Evolutionary conservation across 768 basidiomycete genomes (phyloP), one percentile per base, ranked within the genome.

Genomic region (Leccinum pellstonianum): DNA sequence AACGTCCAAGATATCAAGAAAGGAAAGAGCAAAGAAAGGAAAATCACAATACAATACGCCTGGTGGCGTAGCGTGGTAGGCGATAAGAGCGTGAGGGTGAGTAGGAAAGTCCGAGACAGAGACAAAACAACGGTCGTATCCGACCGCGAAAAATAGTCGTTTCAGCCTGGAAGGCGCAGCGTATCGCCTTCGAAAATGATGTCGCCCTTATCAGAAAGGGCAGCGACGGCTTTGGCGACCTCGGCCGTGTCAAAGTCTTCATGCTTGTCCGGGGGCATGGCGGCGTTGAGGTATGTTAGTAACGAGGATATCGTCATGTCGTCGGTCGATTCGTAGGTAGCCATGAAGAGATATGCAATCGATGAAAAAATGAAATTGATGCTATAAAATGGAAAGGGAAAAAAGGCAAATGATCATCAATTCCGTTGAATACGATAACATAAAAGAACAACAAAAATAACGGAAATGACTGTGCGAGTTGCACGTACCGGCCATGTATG

Each of bases 181-280:
- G 69, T 75, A 37, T 86, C 85, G 5, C 84, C 85, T 67, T 84
- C 81, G 50, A 84, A 77, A 27, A 78, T 64, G 8, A 85, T 73
- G 41, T 77, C 72, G 0, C 83, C 82, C 58, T 75, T 75, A 29
- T 82, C 83, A 41, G 80, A 76, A 52, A 85, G 64, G 12, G 70
- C 64, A 1, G 76, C 80, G 14, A 80, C 80, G 4, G 79, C 79
- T 52, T 78, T 77, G 6, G 80, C 80, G 17, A 91, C 87, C 73
- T 91, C 90, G 2, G 80, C 79, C 12, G 87, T 89, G 71, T 91
- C 89, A 62, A 89, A 91, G 63, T 91, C 89, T 75, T 91, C 89
- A 68, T 90, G 84, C 73, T 91, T 91, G 69, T 90, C 89, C 27
- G 77, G 78, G 4, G 90, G 90, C 76, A 91, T 82, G 5, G 88